Evolutionary conservation across 371 early-diverging fungal genomes (phyloP).

Genomic region (Entomophthora muscae): DNA sequence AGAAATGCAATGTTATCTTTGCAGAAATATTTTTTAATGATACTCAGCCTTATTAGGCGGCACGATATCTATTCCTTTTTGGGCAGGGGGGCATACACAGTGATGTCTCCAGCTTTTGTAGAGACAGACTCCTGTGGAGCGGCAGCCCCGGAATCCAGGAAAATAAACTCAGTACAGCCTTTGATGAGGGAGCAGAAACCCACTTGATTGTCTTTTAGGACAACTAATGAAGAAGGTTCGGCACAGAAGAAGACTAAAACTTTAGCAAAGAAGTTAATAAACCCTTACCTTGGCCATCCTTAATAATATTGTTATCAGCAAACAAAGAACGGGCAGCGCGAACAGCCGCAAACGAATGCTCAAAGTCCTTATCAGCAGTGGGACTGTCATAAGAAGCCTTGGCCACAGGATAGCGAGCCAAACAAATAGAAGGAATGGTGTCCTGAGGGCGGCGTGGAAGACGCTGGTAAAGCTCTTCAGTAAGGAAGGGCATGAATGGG

Average conservation of each 20-base stretch:
- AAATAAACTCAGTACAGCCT: background rate
- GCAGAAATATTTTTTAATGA: too few species aligned
- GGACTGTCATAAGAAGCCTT: constrained; percentile 25
- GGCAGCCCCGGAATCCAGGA: background rate
- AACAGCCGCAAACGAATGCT: constrained; percentile 52
- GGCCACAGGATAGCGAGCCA: constrained; percentile 40
- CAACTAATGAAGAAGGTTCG: background rate
- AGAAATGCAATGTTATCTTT: too few species aligned
- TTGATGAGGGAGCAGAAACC: constrained; percentile 5
- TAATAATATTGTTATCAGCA: constrained; percentile 20
- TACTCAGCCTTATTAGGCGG: background rate
- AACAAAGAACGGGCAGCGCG: constrained; percentile 58
- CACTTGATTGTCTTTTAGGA: background rate
- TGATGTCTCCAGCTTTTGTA: background rate
- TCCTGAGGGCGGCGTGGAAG: constrained; percentile 54
- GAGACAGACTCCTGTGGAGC: background rate
- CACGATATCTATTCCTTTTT: background rate
- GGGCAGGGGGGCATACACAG: background rate
- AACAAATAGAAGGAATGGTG: constrained; percentile 33
- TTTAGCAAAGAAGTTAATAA: background rate
- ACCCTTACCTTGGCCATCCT: background rate
- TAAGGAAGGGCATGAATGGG: constrained; percentile 99
- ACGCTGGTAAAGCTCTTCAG: constrained; percentile 97
- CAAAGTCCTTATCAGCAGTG: constrained; percentile 58
- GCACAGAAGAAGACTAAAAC: background rate